Evolutionary conservation across 2,329 filamentous ascomycete species (phyloP), one percentile per base, ranked within the genome.

Genomic region (Ceratocystis colombiana): DNA sequence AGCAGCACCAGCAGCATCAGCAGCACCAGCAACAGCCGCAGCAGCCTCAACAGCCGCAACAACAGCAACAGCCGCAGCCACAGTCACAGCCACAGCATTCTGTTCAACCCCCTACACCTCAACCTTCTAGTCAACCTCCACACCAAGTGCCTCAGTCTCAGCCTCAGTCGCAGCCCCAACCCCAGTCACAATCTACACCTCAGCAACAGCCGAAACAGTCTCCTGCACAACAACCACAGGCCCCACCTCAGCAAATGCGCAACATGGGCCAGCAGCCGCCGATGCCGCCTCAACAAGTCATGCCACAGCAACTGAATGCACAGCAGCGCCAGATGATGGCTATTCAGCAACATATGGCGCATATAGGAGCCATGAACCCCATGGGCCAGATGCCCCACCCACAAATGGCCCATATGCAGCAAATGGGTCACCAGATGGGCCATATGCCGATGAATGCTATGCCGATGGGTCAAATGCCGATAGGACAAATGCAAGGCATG

Each of bases 391-490:
- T 67, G 37, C 62, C 55, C 7, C 67, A 68, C 30, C 45, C 67
- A 3, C 59, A 66, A 25, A 66, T 66, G 67, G 48, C 48, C 10
- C 64, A 66, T 20, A 66, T 68, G 64, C 67, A 48, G 50, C 67
- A 63, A 28, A 66, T 66, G 64, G 61, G 57, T 4, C 64, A 62
- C 12, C 67, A 66, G 62, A 68, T 68, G 59, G 22, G 45, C n/a
- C 64, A 66, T 25, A 68, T 68, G 64, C 64, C 61, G n/a, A 68
- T 68, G 64, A 66, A 68, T 61, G 61, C 64, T 12, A 66, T 66
- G 67, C 67, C 65, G 44, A 67, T 67, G 57, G 57, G 63, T 6
- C 62, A 64, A n/a, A 67, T 64, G 63, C 50, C 48, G 1, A 64
- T 67, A 33, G 44, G 55, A 5, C 66, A 67, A n/a, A 64, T 65